Percentiles rank a stretch among this genome's conserved stretches.
Conservation (phyloP, 139 green algal genomes). For the Pleodorina starrii region DNA sequence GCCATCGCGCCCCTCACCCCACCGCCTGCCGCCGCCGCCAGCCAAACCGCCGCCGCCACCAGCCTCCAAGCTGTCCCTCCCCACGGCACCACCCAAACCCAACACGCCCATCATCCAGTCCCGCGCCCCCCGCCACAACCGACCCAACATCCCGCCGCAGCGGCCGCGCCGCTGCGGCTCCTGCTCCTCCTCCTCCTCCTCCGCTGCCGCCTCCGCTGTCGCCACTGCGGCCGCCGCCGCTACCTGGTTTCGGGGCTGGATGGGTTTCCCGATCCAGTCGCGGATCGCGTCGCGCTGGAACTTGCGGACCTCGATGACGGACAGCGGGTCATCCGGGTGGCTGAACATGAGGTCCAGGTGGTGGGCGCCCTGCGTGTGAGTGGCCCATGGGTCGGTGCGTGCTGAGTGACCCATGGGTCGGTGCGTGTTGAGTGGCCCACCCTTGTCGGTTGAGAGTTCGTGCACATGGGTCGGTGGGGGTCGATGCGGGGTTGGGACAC, state of each 20-base stretch:
- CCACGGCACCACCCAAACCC: no score
- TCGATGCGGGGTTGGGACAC: no score
- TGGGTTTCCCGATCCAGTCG: slow-evolving; percentile 46
- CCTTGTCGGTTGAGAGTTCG: no score
- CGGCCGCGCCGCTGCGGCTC: not conserved
- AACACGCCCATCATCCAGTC: not conserved
- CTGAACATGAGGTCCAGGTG: slow-evolving; percentile 81
- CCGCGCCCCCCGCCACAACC: not conserved
- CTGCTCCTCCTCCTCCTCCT: not conserved
- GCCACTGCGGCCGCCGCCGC: not conserved
- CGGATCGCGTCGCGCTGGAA: slow-evolving; percentile 61
- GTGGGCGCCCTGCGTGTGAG: slow-evolving; percentile 64
- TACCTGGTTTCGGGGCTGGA: not conserved
- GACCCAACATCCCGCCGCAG: not conserved
- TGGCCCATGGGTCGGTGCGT: not conserved
- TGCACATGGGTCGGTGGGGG: no score
- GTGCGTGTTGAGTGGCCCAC: not conserved
- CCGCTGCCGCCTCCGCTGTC: not conserved
- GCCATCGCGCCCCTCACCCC: no score
- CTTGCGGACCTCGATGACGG: slow-evolving; percentile 63
- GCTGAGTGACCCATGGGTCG: no score
- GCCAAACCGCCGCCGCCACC: no score
- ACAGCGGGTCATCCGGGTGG: slow-evolving; percentile 67
- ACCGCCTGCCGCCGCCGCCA: no score
- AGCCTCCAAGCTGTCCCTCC: no score